Base-by-base conservation (phyloP, 2,329 filamentous ascomycete genomes). In the Nemania sp. region DNA sequence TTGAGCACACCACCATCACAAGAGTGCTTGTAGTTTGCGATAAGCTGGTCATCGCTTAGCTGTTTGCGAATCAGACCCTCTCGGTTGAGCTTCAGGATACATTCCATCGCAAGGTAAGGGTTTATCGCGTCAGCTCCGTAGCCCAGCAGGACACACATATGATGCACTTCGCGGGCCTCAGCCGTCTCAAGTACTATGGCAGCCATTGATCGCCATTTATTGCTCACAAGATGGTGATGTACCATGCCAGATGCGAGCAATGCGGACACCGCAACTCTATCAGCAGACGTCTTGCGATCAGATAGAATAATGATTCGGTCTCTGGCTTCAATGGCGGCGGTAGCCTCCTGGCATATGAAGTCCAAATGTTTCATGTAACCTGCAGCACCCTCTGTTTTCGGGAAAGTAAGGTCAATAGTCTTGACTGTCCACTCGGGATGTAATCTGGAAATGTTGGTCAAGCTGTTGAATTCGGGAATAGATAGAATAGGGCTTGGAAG, bases 91-190 rank as follows among this genome's bases (percentile, higher is more conserved):
- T 97, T 97, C 64, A 97, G 77, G 66, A 97, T 96, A 69, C 92
- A 97, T 77, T 97, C 93, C 78, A 97, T 90, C 14, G 93, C 89
- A 44, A 97, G 86, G 73, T 97, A 97, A 17, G 93, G 93, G 78
- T 94, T 96, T 70, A 97, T 86, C 43, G 88, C 93, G 75, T 97
- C 93, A 50, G 89, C 91, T 77, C 93, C 93, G 67, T 97, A 97
- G 49, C 93, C 93, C 56, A 97, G 83, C 37, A 97, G 82, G n/a
- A 97, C 93, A 77, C 91, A 96, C 91, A 97, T 96, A 76, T 97
- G 93, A 73, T 97, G 93, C 6, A 97, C 93, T 74, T 97, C 93
- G 75, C 93, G 90, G 65, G 93, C 93, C 73, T 97, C 93, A 40
- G 89, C 93, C 60, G 92, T 96, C 78, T 97, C 93, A 28, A 96